These are phyloP conservation scores for Juncus inflexus DNA, from an alignment of 176 grass and related monocot species.

Conservation along the genomic window DNA sequence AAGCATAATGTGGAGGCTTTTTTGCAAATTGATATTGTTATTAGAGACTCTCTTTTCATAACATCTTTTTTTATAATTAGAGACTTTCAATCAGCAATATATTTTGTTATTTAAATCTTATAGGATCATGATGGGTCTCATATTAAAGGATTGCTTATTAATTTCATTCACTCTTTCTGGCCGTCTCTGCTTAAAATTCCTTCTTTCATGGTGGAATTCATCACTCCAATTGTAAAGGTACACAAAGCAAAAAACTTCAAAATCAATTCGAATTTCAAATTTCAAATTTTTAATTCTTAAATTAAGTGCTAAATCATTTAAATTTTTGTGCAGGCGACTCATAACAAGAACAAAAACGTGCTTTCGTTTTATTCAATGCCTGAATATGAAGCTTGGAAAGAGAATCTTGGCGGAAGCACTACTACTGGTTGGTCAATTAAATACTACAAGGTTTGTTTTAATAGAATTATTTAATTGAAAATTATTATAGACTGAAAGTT, in stretches of 20 bases:
- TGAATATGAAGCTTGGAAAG: conserved; percentile 51
- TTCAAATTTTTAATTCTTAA: not conserved
- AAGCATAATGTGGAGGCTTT: too few species aligned
- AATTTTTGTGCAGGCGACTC: conserved; percentile 30
- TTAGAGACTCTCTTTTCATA: too few species aligned
- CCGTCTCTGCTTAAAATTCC: conserved; percentile 46
- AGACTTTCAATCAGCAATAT: not conserved
- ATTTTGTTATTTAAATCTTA: conserved; percentile 7
- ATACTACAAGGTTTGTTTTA: conserved; percentile 43
- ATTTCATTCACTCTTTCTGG: conserved; percentile 47
- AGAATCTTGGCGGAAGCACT: conserved; percentile 32
- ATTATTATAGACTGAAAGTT: not conserved
- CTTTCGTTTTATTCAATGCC: conserved; percentile 51
- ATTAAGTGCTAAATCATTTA: not conserved
- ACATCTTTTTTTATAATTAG: too few species aligned
- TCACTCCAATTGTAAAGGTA: conserved; percentile 51
- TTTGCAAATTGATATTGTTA: too few species aligned
- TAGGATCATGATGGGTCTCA: conserved; percentile 53
- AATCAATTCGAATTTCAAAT: not conserved
- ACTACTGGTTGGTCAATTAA: conserved; percentile 39
- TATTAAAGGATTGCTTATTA: conserved; percentile 44
- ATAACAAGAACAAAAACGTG: conserved; percentile 42
- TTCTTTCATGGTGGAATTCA: conserved; percentile 49
- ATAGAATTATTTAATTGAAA: not conserved
- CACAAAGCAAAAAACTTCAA: not conserved